phyloP scores from a whole-genome alignment of 1,284 basidiomycete species.

The Boletellus deceptivus region DNA sequence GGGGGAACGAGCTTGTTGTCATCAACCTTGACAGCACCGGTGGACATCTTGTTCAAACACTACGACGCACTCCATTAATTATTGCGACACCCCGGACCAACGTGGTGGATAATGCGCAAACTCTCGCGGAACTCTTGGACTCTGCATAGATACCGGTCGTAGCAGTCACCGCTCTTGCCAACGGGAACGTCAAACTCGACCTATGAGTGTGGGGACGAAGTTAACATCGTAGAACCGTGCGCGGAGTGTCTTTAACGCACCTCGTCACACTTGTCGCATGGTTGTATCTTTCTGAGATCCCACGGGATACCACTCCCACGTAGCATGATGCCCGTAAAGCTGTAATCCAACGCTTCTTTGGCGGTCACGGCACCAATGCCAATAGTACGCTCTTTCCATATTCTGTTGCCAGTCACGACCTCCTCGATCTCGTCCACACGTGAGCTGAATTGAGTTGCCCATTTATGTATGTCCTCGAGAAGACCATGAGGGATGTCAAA shows the following conservation, averaged over 20 bases:
- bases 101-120: constrained; percentile 85
- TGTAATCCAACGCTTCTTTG: constrained; percentile 92
- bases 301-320: constrained; percentile 92
- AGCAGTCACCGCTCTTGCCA: constrained; percentile 97
- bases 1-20: constrained; percentile 99
- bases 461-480: constrained; percentile 96
- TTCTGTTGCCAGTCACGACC: constrained; percentile 94
- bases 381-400: constrained; percentile 95
- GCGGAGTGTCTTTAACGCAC: constrained; percentile 34
- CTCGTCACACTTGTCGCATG: constrained; percentile 98
- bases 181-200: constrained; percentile 98
- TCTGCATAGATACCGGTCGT: constrained; percentile 94
- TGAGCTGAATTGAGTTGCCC: constrained; percentile 92
- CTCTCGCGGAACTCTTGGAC: constrained; percentile 98
- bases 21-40: constrained; percentile 91
- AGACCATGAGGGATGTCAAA: constrained; percentile 97
- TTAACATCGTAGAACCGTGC: no score
- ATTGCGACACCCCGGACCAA: constrained; percentile 16
- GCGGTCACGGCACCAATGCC: constrained; percentile 92
- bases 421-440: constrained; percentile 98
- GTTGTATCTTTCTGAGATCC: constrained; percentile 91
- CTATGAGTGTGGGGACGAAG: constrained; percentile 31
- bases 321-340: constrained; percentile 97
- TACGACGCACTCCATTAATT: constrained; percentile 31
- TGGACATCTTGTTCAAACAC: constrained; percentile 97